Base-by-base conservation (phyloP, 2,329 filamentous ascomycete genomes). In the Cladosporium halotolerans region DNA sequence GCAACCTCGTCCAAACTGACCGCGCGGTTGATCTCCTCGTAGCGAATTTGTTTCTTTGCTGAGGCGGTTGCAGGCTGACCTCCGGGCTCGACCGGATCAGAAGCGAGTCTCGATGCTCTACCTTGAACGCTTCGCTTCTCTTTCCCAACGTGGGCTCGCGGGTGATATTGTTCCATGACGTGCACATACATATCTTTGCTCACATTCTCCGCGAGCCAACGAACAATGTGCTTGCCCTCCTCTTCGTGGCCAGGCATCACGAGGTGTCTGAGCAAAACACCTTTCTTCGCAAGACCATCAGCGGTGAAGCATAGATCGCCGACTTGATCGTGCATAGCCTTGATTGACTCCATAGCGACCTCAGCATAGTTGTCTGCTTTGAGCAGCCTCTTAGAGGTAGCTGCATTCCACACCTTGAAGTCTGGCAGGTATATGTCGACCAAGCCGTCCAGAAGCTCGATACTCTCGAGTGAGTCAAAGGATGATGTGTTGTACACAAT, bases 401-500 rank as follows among this genome's bases (percentile, higher is more conserved):
- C 73, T 1, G 76, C 68, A 28, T 79, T 79, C 88, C 87, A 93
- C 9, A 91, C 82, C 68, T 95, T 93, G 75, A 93, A 93, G 66
- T 95, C 88, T 0, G 88, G 85, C n/a, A 95, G 74, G 66, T 93
- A 95, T 42, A 95, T 89, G 66, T 93, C 88, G 0, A 93, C 82
- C 28, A 95, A 73, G 0, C 88, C 88, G 61, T 93, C 84, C 61
- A 95, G 78, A 8, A 93, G 74, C 55, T 82, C 71, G 1, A 95
- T 73, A 0, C 85, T 89, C 2, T 82, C 83, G 0, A 85, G 72
- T 1, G 84, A 89, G 70, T 95, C 89, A 64, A 88, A 95, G 9
- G 85, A 83, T 0, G 85, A 90, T 0, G 88, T 91, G 64, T 95
- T 95, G 76, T 95, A 93, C 33, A 95, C 78, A 60, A 95, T 84